Base-by-base conservation (phyloP, 805 yeast genomes). In the Hermanozyma aechmeae region DNA sequence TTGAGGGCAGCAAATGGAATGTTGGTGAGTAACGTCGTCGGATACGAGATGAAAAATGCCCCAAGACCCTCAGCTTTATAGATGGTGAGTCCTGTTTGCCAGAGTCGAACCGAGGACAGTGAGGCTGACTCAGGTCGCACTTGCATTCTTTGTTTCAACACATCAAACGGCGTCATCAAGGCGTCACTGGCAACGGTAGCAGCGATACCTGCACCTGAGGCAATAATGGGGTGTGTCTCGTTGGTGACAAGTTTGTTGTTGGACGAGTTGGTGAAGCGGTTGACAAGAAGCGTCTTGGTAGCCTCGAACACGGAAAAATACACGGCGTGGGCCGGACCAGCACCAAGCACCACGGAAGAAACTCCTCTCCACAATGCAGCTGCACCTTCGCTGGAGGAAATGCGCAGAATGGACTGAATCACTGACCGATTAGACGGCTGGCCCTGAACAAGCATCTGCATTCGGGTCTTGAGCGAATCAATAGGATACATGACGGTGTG, bases 271-370 rank as follows among this genome's bases (percentile, higher is more conserved):
- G 65, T 55, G 24, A 60, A 43, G 25, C 53, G 51, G 43, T 64
- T 69, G 24, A 63, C 69, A 28, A 80, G 55, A 9, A 65, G 50
- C 6, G 79, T 73, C 49, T 81, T 80, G 27, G 86, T 68, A 28
- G 76, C 68, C 56, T 89, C 98, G 55, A 86, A 92, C 4, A 92
- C 93, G n/a, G 87, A 77, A 52, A 86, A 89, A 57, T 92, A 89
- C 5, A 92, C 80, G 3, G 97, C 97, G 59, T 89, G 98, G 3
- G 97, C 96, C 3, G 98, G 98, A 5, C 98, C 98, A n/a, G 98
- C 96, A 22, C 98, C 98, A 37, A 89, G 50, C 3, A 86, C 77
- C 35, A 92, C 94, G 1, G 95, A 81, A 15, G 85, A 77, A 12
- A 89, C 83, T 31, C 98, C 98, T 48, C 94, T 69, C 95, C 96